Conservation (phyloP, 2,329 filamentous ascomycete genomes). For the Lachnellula willkommii region DNA sequence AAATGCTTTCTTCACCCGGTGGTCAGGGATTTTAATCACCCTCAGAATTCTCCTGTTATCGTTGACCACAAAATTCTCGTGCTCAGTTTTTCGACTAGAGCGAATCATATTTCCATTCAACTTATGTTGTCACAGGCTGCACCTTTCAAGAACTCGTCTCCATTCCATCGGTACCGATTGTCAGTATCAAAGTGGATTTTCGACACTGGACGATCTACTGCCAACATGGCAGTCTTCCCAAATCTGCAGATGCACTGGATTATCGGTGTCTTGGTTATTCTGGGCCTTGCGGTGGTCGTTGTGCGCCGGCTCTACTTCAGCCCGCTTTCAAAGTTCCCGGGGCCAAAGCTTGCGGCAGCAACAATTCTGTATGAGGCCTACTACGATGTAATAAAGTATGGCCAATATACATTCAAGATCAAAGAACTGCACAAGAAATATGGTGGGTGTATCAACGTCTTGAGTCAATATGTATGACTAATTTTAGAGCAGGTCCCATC, state of each 20-base stretch:
- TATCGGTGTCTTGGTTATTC: neutral
- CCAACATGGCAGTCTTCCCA: neutral
- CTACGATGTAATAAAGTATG: conserved; percentile 19
- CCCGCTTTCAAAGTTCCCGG: conserved; percentile 23
- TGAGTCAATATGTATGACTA: neutral
- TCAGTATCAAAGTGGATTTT: neutral
- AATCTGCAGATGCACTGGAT: conserved; percentile 3
- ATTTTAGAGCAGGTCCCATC: conserved; percentile 2
- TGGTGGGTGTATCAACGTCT: conserved; percentile 4
- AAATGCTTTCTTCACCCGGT: neutral
- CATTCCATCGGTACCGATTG: neutral
- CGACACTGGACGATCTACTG: neutral
- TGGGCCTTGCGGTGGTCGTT: neutral
- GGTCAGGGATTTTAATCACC: neutral
- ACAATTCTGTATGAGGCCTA: conserved; percentile 24
- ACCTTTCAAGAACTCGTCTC: neutral
- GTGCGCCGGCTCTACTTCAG: conserved; percentile 7
- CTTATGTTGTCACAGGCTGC: neutral
- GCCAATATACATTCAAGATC: conserved; percentile 15
- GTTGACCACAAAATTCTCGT: neutral
- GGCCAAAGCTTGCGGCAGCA: conserved; percentile 30
- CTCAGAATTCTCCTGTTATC: neutral
- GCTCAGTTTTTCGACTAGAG: neutral
- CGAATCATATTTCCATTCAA: neutral
- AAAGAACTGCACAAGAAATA: conserved; percentile 16